phyloP scores from a whole-genome alignment of 352 stramenopile species.

The Phytophthora rubi region DNA sequence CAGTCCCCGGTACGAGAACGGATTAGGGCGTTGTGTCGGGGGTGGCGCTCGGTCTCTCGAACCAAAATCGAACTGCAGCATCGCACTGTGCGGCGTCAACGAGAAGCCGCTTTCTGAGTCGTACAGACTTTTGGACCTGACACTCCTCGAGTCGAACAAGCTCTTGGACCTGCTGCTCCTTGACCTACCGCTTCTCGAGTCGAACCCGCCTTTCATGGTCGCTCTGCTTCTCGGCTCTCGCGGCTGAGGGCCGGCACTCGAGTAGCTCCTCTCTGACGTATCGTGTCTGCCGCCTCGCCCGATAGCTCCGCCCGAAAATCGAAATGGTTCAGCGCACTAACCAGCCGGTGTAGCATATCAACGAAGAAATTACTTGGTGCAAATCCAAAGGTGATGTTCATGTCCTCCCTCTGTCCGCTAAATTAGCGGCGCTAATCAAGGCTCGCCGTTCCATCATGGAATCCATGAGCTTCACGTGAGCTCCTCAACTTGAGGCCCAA shows the following conservation, averaged over 20 bases:
- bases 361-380: conserved; percentile 16
- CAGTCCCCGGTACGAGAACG: conserved; percentile 36
- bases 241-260: conserved; percentile 11
- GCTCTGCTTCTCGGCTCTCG: conserved; percentile 10
- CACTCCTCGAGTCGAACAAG: conserved; percentile 6
- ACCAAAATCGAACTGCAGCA: conserved; percentile 39
- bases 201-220: conserved; percentile 31
- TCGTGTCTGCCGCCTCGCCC: conserved; percentile 12
- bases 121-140: conserved; percentile 21
- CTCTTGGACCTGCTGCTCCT: conserved; percentile 12
- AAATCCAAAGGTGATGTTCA: conserved; percentile 23
- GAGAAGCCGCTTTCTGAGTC: conserved; percentile 46
- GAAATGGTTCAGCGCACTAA: conserved; percentile 34
- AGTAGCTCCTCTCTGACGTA: conserved; percentile 14
- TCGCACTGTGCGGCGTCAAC: conserved; percentile 36
- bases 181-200: neutral
- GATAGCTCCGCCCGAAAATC: conserved; percentile 23
- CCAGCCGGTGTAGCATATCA: conserved; percentile 27
- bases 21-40: conserved; percentile 14
- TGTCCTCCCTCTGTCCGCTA: conserved; percentile 13
- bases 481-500: neutral
- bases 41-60: conserved; percentile 26
- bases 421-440: neutral
- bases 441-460: conserved; percentile 2
- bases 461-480: conserved; percentile 10